A percentile compares a stretch with the other conserved stretches of the same genome.
Conservation (phyloP, 1,284 basidiomycete genomes). For the Marasmius tenuissimus region DNA sequence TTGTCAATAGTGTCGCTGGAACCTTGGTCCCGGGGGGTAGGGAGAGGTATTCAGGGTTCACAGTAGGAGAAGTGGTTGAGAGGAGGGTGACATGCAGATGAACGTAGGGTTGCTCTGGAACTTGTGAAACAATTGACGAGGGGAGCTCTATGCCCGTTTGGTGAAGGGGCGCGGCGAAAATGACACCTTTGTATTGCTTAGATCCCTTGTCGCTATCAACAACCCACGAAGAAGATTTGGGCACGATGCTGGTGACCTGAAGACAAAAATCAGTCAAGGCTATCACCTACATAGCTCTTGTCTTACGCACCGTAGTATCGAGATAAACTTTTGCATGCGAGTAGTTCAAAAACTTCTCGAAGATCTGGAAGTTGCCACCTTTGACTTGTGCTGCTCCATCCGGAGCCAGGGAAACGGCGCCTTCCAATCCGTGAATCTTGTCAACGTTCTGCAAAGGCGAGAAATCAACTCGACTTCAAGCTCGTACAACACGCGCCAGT, state of each 20-base stretch:
- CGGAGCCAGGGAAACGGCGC: slow-evolving; percentile 74
- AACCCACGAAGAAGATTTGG: slow-evolving; percentile 45
- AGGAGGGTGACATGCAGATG: slow-evolving; percentile 89
- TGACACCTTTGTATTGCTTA: slow-evolving; percentile 61
- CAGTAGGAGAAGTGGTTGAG: slow-evolving; percentile 67
- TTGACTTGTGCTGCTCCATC: slow-evolving; percentile 65
- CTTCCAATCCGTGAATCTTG: slow-evolving; percentile 81
- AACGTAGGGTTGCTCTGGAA: slow-evolving; percentile 76
- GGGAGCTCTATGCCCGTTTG: slow-evolving; percentile 57
- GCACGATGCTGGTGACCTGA: slow-evolving; percentile 53
- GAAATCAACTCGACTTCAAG: not conserved
- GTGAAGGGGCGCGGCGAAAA: slow-evolving; percentile 79
- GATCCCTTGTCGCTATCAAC: slow-evolving; percentile 44
- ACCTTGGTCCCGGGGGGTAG: slow-evolving; percentile 44
- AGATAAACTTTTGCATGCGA: slow-evolving; percentile 72
- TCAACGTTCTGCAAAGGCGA: slow-evolving; percentile 56
- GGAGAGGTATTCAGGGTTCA: slow-evolving; percentile 75
- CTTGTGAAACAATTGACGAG: slow-evolving; percentile 40
- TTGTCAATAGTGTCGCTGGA: slow-evolving; percentile 77
- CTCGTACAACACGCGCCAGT: not conserved
- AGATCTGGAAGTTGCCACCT: slow-evolving; percentile 87
- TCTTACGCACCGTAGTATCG: slow-evolving; percentile 57
- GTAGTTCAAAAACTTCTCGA: slow-evolving; percentile 75
- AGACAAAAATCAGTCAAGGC: slow-evolving; percentile 4
- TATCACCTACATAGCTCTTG: not conserved